A percentile compares a stretch with the other conserved stretches of the same genome.
Evolutionary conservation across 169 alveolate genomes (phyloP).

Genomic region (Toxoplasma gondii): DNA sequence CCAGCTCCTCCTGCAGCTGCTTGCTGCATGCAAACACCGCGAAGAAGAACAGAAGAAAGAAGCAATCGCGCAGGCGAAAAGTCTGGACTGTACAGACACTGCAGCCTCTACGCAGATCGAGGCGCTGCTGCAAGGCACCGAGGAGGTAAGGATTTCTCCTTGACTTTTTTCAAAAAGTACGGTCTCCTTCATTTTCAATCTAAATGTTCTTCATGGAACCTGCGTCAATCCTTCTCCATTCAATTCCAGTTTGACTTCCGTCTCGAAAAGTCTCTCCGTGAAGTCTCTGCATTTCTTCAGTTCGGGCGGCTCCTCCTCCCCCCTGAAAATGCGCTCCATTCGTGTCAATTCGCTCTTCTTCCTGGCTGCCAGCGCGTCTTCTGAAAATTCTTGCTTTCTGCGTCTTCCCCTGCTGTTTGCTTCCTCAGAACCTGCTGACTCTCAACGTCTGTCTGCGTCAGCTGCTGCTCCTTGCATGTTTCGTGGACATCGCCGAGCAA

Average conservation of each 20-base stretch:
- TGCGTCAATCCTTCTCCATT: no score
- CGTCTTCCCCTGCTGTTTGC: not conserved
- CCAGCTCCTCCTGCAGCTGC: conserved; percentile 54
- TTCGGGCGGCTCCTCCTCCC: no score
- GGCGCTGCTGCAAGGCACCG: conserved; percentile 11
- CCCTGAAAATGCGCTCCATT: no score
- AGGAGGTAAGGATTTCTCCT: not conserved
- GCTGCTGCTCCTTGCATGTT: conserved; percentile 56
- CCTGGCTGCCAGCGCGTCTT: no score
- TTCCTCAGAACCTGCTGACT: conserved; percentile 52
- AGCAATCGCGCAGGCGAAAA: conserved; percentile 46
- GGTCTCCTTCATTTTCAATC: no score
- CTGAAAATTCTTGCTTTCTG: no score
- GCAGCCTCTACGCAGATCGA: conserved; percentile 10
- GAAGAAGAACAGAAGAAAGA: conserved; percentile 51
- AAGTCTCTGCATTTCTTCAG: no score
- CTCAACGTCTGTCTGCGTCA: conserved; percentile 53
- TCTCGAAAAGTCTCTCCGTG: no score
- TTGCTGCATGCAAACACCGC: conserved; percentile 12
- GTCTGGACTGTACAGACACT: conserved; percentile 1
- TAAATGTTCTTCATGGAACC: no score
- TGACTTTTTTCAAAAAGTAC: no score
- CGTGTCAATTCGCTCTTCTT: no score
- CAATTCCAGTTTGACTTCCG: no score
- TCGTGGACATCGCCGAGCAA: conserved; percentile 30